Evolutionary conservation across 2,329 filamentous ascomycete genomes (phyloP).

Genomic region (Colletotrichum salicis): DNA sequence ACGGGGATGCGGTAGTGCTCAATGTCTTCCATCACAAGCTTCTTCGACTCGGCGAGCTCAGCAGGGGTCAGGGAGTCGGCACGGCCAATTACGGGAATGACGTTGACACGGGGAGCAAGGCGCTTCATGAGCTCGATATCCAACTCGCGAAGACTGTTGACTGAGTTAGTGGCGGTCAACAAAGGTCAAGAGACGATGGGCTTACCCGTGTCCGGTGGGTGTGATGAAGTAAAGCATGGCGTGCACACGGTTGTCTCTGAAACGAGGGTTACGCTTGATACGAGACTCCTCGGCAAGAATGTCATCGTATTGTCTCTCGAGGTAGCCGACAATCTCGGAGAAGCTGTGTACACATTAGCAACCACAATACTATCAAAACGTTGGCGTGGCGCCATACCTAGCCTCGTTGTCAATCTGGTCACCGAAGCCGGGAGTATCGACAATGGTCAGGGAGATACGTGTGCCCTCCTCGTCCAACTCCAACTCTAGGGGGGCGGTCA

Average conservation of each 20-base stretch:
- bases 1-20: conserved; percentile 99
- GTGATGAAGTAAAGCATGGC: conserved; percentile 99
- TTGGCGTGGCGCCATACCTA: conserved; percentile 67
- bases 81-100: conserved; percentile 98
- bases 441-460: conserved; percentile 96
- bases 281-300: conserved; percentile 99
- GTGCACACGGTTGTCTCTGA: conserved; percentile 98
- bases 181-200: not conserved
- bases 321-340: conserved; percentile 96
- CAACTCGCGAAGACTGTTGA: conserved; percentile 87
- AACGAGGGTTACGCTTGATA: conserved; percentile 99
- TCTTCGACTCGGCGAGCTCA: conserved; percentile 98
- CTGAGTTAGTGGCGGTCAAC: conserved; percentile 21
- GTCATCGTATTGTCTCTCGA: conserved; percentile 99
- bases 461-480: conserved; percentile 99
- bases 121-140: conserved; percentile 99
- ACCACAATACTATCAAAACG: too few species aligned
- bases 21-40: conserved; percentile 99
- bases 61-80: conserved; percentile 96
- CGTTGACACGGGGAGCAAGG: conserved; percentile 96
- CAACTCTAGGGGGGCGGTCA: conserved; percentile 70
- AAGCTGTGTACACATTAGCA: conserved; percentile 69
- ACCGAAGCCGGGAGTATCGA: conserved; percentile 97
- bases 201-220: conserved; percentile 92
- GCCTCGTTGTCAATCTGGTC: conserved; percentile 99